Base-by-base conservation (phyloP, 2,329 filamentous ascomycete species). In the Cercospora brassicicola region DNA sequence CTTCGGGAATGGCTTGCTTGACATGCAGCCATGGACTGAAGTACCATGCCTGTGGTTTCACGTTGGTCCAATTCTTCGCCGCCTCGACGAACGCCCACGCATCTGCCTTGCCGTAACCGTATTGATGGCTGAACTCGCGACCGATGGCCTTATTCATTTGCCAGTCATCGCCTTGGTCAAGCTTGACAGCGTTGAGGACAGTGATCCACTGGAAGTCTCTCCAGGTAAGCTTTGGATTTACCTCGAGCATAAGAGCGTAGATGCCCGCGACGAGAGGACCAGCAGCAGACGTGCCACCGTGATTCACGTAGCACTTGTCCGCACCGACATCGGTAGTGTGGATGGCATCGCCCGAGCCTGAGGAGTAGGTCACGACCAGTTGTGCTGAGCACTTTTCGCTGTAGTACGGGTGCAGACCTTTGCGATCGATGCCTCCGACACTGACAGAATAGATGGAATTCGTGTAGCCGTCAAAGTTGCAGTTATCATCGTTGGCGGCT, bases 391-490 rank as follows among this genome's bases (percentile, higher is more conserved):
- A 99, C 70, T 92, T 90, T 80, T 99, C 95, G 0, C 94, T 97
- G 80, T 99, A 99, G 79, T 94, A 95, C 0, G 95, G 94, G 77
- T 98, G 94, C n/a, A 87, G 81, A 45, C 94, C 94, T 73, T 91
- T 89, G 67, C 92, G 87, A 78, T 97, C 94, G 70, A 99, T 90
- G 36, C 94, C 94, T 42, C 95, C 95, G 18, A 99, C 93, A 0
- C 94, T 97, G 74, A 99, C 95, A 79, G 93, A 97, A 85, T 98
- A 99, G 75, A 99, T 99, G 78, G 94, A 97, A 83, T 99, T 99
- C 68, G 95, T 99, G 81, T 99, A 99, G 45, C 95, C 95, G 78
- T 99, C 95, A 78, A 99, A 99, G 79, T 99, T 99, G 86, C 95
- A 99, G 81, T 99, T 98, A 79, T 99, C 95, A 57, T 92, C 94